These are phyloP conservation scores for Solanum appendiculatum DNA, from an alignment of 257 asterid species.

Conservation along the genomic window DNA sequence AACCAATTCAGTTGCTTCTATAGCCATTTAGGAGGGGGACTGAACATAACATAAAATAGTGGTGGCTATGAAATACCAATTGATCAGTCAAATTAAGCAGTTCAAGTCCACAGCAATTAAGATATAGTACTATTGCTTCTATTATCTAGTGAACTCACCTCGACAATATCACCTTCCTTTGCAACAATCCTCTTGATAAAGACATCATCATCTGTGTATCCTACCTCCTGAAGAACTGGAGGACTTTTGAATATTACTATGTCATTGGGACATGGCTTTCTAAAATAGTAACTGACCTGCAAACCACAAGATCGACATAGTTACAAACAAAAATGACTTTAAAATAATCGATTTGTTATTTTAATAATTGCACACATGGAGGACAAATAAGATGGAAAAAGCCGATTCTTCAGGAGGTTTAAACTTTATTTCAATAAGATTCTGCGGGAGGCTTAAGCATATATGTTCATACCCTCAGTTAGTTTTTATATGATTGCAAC, in stretches of 20 bases:
- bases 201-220: conserved; percentile 63
- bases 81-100: neutral
- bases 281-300: conserved; percentile 79
- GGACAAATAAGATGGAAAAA: neutral
- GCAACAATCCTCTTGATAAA: conserved; percentile 90
- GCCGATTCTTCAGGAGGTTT: neutral
- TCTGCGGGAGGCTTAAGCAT: neutral
- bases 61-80: neutral
- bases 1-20: neutral
- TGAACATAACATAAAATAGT: neutral
- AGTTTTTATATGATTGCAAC: neutral
- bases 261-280: conserved; percentile 71
- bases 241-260: conserved; percentile 91
- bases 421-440: neutral
- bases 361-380: neutral
- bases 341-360: neutral
- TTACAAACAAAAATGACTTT: neutral
- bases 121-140: neutral
- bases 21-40: neutral
- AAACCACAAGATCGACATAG: neutral
- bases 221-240: conserved; percentile 60
- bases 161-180: conserved; percentile 79
- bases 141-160: conserved; percentile 28
- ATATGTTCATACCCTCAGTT: neutral
- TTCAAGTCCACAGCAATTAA: neutral